A percentile compares a stretch with the other conserved stretches of the same genome.
Conservation (phyloP, 805 yeast genomes). For the Barnettozyma salicaria region DNA sequence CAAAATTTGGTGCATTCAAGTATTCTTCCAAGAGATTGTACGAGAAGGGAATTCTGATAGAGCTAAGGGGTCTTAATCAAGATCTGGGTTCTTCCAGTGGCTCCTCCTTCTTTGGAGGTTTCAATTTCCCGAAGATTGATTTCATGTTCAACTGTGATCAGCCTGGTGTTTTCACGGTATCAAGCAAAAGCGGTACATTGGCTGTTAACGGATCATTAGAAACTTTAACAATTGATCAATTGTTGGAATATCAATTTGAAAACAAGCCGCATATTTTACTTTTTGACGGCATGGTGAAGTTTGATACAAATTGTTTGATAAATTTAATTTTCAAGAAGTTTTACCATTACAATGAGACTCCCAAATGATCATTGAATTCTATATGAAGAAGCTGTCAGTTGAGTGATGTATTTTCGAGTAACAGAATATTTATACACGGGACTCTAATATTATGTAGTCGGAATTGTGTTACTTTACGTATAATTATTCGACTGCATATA, state of each 20-base stretch:
- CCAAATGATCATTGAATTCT: constrained; percentile 22
- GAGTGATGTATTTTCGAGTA: background rate
- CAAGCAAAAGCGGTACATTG: constrained; percentile 67
- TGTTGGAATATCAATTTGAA: constrained; percentile 71
- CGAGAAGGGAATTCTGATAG: constrained; percentile 64
- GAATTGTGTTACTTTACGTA: too few relatives aligned
- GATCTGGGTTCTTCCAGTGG: constrained; percentile 32
- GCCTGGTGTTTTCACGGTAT: constrained; percentile 66
- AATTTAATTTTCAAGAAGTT: constrained; percentile 71
- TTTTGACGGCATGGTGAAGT: constrained; percentile 61
- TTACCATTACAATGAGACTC: constrained; percentile 38
- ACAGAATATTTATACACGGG: too few relatives aligned
- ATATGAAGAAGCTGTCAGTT: too few relatives aligned
- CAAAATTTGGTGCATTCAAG: constrained; percentile 71
- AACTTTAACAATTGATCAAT: constrained; percentile 60
- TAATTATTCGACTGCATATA: too few relatives aligned
- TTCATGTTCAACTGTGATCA: constrained; percentile 73
- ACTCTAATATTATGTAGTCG: too few relatives aligned
- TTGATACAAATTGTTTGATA: constrained; percentile 63
- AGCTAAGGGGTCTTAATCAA: constrained; percentile 47
- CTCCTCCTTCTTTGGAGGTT: constrained; percentile 33
- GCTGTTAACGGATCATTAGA: constrained; percentile 51
- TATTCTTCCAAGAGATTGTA: constrained; percentile 68
- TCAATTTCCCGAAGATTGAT: constrained; percentile 59
- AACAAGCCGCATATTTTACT: constrained; percentile 45